These are phyloP conservation scores for Boletus subcaerulescens DNA, from an alignment of 768 basidiomycete genomes.

Conservation along the genomic window DNA sequence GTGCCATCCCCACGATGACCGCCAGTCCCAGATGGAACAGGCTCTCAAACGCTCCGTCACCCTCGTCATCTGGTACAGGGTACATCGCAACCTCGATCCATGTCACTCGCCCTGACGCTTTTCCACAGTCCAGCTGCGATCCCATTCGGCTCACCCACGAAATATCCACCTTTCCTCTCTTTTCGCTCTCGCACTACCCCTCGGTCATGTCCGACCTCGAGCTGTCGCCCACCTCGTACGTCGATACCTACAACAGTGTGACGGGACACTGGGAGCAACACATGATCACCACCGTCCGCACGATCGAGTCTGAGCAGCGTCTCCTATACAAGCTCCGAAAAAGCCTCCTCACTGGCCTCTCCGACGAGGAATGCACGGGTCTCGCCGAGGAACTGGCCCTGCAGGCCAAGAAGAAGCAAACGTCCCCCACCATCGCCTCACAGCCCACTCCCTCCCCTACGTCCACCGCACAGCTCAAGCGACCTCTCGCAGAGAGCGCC, in stretches of 20 bases:
- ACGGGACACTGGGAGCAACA: slow-evolving; percentile 70
- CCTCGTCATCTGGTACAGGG: slow-evolving; percentile 70
- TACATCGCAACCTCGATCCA: slow-evolving; percentile 20
- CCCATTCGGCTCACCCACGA: slow-evolving; percentile 57
- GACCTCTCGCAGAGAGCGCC: slow-evolving; percentile 19
- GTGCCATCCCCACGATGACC: slow-evolving; percentile 18
- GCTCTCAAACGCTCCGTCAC: slow-evolving; percentile 54
- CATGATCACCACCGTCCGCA: slow-evolving; percentile 53
- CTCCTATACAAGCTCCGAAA: slow-evolving; percentile 60
- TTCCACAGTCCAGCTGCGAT: slow-evolving; percentile 44
- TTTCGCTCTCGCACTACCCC: slow-evolving; percentile 53
- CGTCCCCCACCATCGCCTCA: not conserved
- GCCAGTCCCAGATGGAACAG: slow-evolving; percentile 33
- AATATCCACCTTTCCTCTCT: slow-evolving; percentile 62
- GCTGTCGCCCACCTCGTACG: slow-evolving; percentile 48
- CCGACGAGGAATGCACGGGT: slow-evolving; percentile 55
- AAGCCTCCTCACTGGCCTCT: slow-evolving; percentile 54
- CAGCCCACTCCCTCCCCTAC: slow-evolving; percentile 5
- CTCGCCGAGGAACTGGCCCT: slow-evolving; percentile 53
- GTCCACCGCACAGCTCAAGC: slow-evolving; percentile 22
- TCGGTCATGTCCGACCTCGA: slow-evolving; percentile 55
- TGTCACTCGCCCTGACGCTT: slow-evolving; percentile 1
- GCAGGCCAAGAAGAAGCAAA: slow-evolving; percentile 34
- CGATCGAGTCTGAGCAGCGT: slow-evolving; percentile 58
- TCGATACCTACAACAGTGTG: slow-evolving; percentile 56